Conservation (phyloP, 305 asterid species). For the Fraxinus angustifolia region DNA sequence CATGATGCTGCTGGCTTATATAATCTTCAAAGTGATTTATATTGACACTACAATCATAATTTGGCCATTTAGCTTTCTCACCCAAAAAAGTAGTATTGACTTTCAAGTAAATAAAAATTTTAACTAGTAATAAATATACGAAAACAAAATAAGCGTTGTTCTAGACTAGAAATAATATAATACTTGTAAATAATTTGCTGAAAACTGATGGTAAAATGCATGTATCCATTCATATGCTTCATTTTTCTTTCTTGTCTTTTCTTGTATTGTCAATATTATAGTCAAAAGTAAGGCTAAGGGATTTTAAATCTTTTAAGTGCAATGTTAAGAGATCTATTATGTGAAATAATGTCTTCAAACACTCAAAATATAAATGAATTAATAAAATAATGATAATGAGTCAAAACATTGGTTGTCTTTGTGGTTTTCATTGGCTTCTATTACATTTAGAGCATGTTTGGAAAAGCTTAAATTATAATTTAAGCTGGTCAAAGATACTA, state of each 20-base stretch:
- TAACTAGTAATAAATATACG: neutral
- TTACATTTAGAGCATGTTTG: neutral
- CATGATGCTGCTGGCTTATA: conserved; percentile 7
- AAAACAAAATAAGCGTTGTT: neutral
- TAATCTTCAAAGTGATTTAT: neutral
- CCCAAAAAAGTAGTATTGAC: neutral
- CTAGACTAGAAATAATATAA: neutral
- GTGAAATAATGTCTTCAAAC: neutral
- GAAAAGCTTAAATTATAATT: neutral
- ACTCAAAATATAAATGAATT: neutral
- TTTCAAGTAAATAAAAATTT: neutral
- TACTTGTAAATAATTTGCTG: conserved; percentile 5
- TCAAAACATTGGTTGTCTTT: neutral
- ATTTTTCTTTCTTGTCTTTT: neutral
- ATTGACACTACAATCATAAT: neutral
- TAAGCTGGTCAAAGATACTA: neutral
- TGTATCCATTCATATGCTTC: neutral
- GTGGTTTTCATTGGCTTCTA: neutral
- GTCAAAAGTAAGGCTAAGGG: neutral
- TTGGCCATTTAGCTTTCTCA: neutral
- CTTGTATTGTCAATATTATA: neutral
- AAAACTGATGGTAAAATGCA: neutral
- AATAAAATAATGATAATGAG: neutral
- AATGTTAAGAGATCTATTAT: neutral
- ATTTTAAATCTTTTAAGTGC: neutral